Base-by-base conservation (phyloP, 306 rosid genomes). In the Pachyrhizus erosus region DNA sequence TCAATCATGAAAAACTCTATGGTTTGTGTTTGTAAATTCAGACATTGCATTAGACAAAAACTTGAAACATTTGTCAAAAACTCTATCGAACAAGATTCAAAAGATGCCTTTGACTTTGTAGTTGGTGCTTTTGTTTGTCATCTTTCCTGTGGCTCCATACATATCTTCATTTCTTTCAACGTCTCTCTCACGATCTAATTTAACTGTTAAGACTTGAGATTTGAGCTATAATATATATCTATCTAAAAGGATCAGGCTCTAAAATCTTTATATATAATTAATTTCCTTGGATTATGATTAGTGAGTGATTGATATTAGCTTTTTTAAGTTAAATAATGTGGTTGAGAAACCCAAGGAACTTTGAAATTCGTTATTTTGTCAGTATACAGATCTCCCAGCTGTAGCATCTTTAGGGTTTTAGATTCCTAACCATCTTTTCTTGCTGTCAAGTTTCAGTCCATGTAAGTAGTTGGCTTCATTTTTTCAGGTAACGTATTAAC, bases 401-500 rank as follows among this genome's bases (percentile, higher is more conserved):
- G 11, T 66, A 52, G 76, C 70, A 78, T 73, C 80, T 84, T 79
- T 65, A 73, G 84, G 87, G 84, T 79, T 79, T 78, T 39, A 29
- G 72, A 68, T 54, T 43, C 64, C 71, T 26, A 40, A 27, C 52
- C 23, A 24, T 18, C 67, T 57, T 70, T 70, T 31, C 67, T 71
- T 61, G 26, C 42, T 72, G 45, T 77, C 48, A n/a, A 11, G 26
- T 70, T 60, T 62, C 55, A 70, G 55, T 29, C 24, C 39, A 49
- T 54, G 77, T 54, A 54, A 69, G 77, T 54, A 54, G 18, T 23
- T 66, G 48, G 45, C 57, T 64, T 74, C 48, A 37, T 46, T 70
- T 37, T 51, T 70, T 57, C 71, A 42, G 57, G 31, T 80, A 72
- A 13, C n/a, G n/a, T n/a, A n/a, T n/a, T n/a, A n/a, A n/a, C n/a